These are phyloP conservation scores for Thymus mandschuricus DNA, from an alignment of 257 asterid species.

Conservation along the genomic window DNA sequence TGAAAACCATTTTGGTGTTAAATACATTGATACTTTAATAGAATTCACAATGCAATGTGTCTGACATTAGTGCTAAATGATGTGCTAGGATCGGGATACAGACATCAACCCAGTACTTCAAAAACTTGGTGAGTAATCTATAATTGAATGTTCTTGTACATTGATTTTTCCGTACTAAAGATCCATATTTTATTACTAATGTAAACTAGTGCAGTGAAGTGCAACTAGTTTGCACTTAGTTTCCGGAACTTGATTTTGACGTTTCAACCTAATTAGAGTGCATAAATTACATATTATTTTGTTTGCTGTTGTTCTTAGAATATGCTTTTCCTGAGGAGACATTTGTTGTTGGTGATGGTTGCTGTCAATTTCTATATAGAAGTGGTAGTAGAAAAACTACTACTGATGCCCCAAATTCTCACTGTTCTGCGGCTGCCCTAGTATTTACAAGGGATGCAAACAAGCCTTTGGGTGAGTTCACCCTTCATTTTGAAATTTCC, in stretches of 20 bases:
- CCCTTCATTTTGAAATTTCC: constrained; percentile 27
- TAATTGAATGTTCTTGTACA: constrained; percentile 15
- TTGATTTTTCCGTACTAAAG: constrained; percentile 10
- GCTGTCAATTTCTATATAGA: constrained; percentile 51
- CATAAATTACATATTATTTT: constrained; percentile 6
- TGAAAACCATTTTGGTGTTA: constrained; percentile 5
- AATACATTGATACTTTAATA: constrained; percentile 16
- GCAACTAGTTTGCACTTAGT: constrained; percentile 1
- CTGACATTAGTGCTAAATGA: constrained; percentile 47
- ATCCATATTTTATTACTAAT: not conserved
- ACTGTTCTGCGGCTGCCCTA: constrained; percentile 61
- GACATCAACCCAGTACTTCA: constrained; percentile 71
- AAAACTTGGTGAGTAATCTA: constrained; percentile 70
- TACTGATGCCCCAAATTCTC: constrained; percentile 12
- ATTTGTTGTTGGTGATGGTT: constrained; percentile 70
- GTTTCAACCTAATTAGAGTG: constrained; percentile 24
- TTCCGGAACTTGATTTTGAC: constrained; percentile 19
- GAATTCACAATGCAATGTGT: constrained; percentile 18
- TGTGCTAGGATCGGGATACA: constrained; percentile 61
- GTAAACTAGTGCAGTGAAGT: constrained; percentile 14
- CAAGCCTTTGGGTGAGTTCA: constrained; percentile 60
- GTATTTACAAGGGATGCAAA: constrained; percentile 59
- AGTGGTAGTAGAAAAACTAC: constrained; percentile 37
- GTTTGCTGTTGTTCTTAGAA: constrained; percentile 47
- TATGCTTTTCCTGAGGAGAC: constrained; percentile 67